Conservation (phyloP, 2,329 filamentous ascomycete genomes). For the Fusarium sp. region DNA sequence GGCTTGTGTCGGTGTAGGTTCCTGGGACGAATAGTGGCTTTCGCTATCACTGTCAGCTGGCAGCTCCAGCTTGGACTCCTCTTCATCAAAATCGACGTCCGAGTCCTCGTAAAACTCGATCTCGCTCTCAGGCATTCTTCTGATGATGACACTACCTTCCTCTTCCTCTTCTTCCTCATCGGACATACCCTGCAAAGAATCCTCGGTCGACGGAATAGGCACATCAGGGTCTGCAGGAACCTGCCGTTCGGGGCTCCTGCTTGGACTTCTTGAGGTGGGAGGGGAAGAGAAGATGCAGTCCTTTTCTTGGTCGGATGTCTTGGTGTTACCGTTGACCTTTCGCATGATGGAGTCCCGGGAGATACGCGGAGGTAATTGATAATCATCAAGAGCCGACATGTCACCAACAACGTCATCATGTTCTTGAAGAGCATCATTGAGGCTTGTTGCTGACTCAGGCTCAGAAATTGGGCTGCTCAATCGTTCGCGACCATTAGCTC, state of each 20-base stretch:
- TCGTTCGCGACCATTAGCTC: conserved; percentile 63
- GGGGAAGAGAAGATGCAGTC: conserved; percentile 72
- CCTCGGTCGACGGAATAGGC: conserved; percentile 87
- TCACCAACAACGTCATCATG: conserved; percentile 69
- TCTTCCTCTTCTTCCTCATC: conserved; percentile 57
- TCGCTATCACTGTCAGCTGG: conserved; percentile 55
- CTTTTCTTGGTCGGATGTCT: conserved; percentile 63
- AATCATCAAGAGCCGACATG: conserved; percentile 66
- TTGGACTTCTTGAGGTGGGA: conserved; percentile 56
- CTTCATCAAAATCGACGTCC: conserved; percentile 57
- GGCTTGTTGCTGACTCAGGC: conserved; percentile 45
- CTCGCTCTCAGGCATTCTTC: conserved; percentile 68
- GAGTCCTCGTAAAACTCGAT: conserved; percentile 68
- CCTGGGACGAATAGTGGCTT: conserved; percentile 48
- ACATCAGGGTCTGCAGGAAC: conserved; percentile 83
- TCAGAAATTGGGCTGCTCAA: conserved; percentile 54
- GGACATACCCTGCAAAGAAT: conserved; percentile 60
- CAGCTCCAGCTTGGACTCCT: conserved; percentile 64
- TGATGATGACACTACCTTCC: conserved; percentile 71
- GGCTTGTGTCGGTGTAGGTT: conserved; percentile 36
- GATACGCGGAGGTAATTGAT: conserved; percentile 77
- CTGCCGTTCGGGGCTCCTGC: conserved; percentile 59
- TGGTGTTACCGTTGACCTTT: conserved; percentile 76
- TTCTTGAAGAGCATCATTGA: conserved; percentile 56
- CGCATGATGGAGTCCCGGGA: conserved; percentile 93